Conservation (phyloP, 2,329 filamentous ascomycete genomes). For the Cladosporium sp. region DNA sequence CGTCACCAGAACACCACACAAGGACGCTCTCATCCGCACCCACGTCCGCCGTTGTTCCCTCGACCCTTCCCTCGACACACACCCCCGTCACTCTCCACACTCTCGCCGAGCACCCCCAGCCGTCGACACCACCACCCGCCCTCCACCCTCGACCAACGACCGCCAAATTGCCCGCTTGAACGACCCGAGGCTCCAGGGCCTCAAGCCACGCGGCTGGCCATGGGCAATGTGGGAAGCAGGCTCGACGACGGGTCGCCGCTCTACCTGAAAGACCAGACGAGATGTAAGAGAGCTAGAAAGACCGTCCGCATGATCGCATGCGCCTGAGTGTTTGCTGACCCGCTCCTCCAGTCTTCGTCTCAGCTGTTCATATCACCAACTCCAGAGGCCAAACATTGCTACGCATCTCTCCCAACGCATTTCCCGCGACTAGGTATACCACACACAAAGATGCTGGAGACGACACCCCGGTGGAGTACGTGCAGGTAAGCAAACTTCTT, state of each 20-base stretch:
- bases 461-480: constrained; percentile 77
- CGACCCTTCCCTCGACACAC: neutral
- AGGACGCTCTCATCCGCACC: neutral
- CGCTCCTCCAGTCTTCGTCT: constrained; percentile 70
- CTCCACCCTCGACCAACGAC: constrained; percentile 10
- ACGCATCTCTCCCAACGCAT: constrained; percentile 79
- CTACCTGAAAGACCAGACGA: constrained; percentile 86
- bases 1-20: neutral
- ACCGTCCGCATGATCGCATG: constrained; percentile 14
- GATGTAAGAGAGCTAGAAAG: constrained; percentile 63
- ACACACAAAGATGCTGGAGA: constrained; percentile 74
- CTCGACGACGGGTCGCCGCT: constrained; percentile 78
- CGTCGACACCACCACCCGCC: constrained; percentile 8
- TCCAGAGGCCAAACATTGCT: constrained; percentile 74
- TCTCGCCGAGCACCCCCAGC: neutral
- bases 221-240: constrained; percentile 91
- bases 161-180: constrained; percentile 26
- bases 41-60: neutral
- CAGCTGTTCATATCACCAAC: constrained; percentile 78
- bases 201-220: constrained; percentile 42
- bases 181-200: constrained; percentile 25
- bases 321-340: constrained; percentile 10
- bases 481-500: constrained; percentile 65
- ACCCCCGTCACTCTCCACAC: constrained; percentile 4
- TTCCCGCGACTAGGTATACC: constrained; percentile 75